These are phyloP conservation scores for Chromera velia DNA, from an alignment of 73 alveolate species.

Conservation along the genomic window DNA sequence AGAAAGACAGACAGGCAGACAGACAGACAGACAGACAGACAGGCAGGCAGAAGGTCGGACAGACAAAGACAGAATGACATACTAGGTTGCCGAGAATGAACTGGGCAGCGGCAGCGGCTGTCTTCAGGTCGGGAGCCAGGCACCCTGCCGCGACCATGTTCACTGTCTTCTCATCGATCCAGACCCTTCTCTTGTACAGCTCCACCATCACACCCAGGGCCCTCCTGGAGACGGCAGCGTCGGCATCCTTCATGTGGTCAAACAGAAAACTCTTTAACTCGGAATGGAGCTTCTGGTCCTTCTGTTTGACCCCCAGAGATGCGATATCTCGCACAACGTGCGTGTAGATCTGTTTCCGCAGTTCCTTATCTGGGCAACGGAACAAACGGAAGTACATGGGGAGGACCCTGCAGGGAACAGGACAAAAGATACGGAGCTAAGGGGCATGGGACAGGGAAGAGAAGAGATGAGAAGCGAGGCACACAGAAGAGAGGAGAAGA, in stretches of 20 bases:
- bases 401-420: constrained; percentile 39
- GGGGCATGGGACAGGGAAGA: too few relatives aligned
- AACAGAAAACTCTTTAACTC: too few relatives aligned
- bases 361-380: constrained; percentile 67
- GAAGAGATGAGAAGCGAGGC: too few relatives aligned
- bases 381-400: constrained; percentile 74
- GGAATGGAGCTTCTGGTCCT: too few relatives aligned
- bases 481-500: too few relatives aligned
- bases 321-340: constrained; percentile 57
- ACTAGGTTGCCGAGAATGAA: constrained; percentile 65
- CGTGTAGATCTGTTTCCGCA: constrained; percentile 57
- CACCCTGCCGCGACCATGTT: constrained; percentile 67
- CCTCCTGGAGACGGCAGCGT: constrained; percentile 66
- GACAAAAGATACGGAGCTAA: too few relatives aligned
- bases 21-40: too few relatives aligned
- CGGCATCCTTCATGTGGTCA: too few relatives aligned
- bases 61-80: too few relatives aligned
- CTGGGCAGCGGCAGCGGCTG: constrained; percentile 59
- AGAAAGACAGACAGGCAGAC: too few relatives aligned
- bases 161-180: constrained; percentile 79
- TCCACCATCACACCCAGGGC: constrained; percentile 63
- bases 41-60: too few relatives aligned
- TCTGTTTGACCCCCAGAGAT: constrained; percentile 54
- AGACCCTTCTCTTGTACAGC: constrained; percentile 64
- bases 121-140: constrained; percentile 60